Evolutionary conservation across 805 yeast genomes (phyloP).

Genomic region (Lachancea waltii): DNA sequence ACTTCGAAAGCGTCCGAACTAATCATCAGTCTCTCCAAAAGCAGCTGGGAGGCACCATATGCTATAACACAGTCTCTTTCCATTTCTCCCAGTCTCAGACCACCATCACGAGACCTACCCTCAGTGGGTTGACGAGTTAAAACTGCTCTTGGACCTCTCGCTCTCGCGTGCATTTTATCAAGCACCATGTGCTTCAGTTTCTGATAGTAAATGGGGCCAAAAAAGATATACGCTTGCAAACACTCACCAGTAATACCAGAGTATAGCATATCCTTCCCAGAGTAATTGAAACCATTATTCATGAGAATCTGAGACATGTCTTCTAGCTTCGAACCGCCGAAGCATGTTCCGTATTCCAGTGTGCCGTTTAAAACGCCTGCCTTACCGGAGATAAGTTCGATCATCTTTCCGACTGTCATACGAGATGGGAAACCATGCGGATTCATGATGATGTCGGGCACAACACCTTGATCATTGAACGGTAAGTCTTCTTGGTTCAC

Average conservation of each 20-base stretch:
- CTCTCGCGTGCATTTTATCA: conserved; percentile 99
- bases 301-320: conserved; percentile 91
- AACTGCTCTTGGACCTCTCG: conserved; percentile 98
- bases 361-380: conserved; percentile 94
- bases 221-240: conserved; percentile 93
- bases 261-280: conserved; percentile 96
- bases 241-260: conserved; percentile 98
- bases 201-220: conserved; percentile 97
- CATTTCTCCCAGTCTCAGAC: conserved; percentile 98
- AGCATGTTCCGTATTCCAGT: conserved; percentile 94
- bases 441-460: conserved; percentile 94
- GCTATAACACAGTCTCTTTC: conserved; percentile 99
- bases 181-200: conserved; percentile 97
- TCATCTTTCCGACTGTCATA: conserved; percentile 99
- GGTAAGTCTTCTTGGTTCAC: conserved; percentile 99
- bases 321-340: conserved; percentile 94
- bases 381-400: conserved; percentile 91
- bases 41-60: conserved; percentile 93
- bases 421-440: conserved; percentile 99
- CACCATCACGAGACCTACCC: conserved; percentile 99
- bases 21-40: conserved; percentile 90
- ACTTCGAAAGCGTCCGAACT: conserved; percentile 98
- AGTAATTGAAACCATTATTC: conserved; percentile 85
- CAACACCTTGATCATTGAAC: conserved; percentile 91
- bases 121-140: conserved; percentile 97